Evolutionary conservation across 192 early-diverging fungal species (phyloP), one percentile per base, ranked within the genome.

Genomic region (Geranomyces variabilis): DNA sequence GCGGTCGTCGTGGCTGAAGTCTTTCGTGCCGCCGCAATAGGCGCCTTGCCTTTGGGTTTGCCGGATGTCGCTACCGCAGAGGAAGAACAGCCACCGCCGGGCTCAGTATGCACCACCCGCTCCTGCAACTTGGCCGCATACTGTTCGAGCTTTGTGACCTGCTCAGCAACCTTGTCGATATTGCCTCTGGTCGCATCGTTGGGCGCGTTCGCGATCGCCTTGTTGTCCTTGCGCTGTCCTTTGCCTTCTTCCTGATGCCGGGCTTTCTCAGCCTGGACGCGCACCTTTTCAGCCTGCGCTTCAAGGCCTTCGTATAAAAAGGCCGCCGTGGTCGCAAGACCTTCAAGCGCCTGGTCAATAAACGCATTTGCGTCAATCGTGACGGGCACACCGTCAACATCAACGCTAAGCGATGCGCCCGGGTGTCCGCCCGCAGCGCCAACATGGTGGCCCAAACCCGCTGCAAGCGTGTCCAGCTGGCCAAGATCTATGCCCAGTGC

Each of bases 271-370:
- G 47, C 68, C 31, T 63, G 33, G 0, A 10, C 14, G 0, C 69
- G 61, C 0, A 65, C 62, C 30, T 69, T 69, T 43, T 76, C 68
- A 26, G 47, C 68, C 46, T 76, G 62, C 13, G 67, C 69, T 30
- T 76, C 75, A 3, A 76, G 60, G 5, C 69, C 69, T 22, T 76
- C 75, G 31, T 76, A 76, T 0, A 76, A 60, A 9, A 63, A 29
- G 6, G 75, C 75, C 26, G 75, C 75, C 0, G 75, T 76, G 10
- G 68, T 71, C 14, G 75, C 75, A 19, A 76, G 63, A 29, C 55
- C 44, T 22, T 76, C 75, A 14, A 76, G 55, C n/a, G 69, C 75
- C 43, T 71, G 75, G 33, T 76, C 75, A 47, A 76, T 76, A 55
- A 76, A 76, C 0, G 51, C 44, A 51, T 58, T 71, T 13, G 67